phyloP scores from a whole-genome alignment of 805 yeast species.

The Cyberlindnera maclurae region DNA sequence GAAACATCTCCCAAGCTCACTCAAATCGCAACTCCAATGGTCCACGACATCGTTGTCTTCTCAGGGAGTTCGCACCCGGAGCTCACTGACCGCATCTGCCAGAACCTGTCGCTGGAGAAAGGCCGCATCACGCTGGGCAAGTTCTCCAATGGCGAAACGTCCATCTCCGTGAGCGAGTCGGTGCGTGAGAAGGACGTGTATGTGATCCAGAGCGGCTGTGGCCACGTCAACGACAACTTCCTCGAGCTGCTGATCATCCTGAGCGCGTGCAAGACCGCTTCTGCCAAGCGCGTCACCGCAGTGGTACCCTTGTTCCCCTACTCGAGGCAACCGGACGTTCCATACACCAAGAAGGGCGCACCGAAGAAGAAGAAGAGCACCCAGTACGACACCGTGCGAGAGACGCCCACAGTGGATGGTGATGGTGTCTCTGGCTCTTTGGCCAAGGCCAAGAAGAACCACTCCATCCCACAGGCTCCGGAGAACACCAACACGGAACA shows the following conservation, averaged over 20 bases:
- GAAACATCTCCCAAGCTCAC: too few relatives aligned
- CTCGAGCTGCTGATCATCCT: slow-evolving; percentile 91
- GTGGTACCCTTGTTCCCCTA: slow-evolving; percentile 95
- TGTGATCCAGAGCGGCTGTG: slow-evolving; percentile 87
- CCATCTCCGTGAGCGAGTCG: slow-evolving; percentile 76
- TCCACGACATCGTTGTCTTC: slow-evolving; percentile 82
- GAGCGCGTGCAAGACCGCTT: slow-evolving; percentile 94
- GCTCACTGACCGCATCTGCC: slow-evolving; percentile 68
- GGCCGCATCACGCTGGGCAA: slow-evolving; percentile 61
- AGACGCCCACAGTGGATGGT: too few relatives aligned
- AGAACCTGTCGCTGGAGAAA: slow-evolving; percentile 63
- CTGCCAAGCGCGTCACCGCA: slow-evolving; percentile 91
- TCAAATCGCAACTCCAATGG: slow-evolving; percentile 20
- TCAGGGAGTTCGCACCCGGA: slow-evolving; percentile 89
- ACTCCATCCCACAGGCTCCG: slow-evolving; percentile 27
- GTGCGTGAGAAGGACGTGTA: slow-evolving; percentile 96
- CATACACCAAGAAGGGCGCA: slow-evolving; percentile 72
- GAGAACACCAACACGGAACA: slow-evolving; percentile 20
- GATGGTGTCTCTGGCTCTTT: too few relatives aligned
- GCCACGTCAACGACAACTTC: slow-evolving; percentile 80
- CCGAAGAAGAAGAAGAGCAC: slow-evolving; percentile 40
- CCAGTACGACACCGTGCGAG: slow-evolving; percentile 39
- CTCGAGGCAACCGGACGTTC: slow-evolving; percentile 92
- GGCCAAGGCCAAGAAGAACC: background rate
- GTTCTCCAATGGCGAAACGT: slow-evolving; percentile 89